Evolutionary conservation across 2,329 filamentous ascomycete genomes (phyloP).

Genomic region (Fusarium torulosum): DNA sequence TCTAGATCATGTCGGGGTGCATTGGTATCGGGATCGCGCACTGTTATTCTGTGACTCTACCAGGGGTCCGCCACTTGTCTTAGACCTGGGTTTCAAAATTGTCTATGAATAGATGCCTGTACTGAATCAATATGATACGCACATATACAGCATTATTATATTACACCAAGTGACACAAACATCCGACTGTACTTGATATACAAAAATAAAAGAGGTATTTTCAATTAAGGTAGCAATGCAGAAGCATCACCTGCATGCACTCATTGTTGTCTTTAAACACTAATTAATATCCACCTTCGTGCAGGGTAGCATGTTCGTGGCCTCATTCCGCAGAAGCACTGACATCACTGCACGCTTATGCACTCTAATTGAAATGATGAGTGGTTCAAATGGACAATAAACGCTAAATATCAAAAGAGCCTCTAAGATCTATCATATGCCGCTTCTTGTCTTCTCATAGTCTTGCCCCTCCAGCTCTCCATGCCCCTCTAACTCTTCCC

Average conservation of each 20-base stretch:
- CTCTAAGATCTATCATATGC: constrained; percentile 22
- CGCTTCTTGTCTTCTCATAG: constrained; percentile 39
- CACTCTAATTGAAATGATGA: constrained; percentile 4
- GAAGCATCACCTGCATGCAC: constrained; percentile 16
- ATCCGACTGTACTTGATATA: neutral
- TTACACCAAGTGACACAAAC: constrained; percentile 2
- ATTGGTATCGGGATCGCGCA: constrained; percentile 20
- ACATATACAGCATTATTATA: constrained; percentile 15
- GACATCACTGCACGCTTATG: constrained; percentile 20
- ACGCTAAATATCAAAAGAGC: constrained; percentile 18
- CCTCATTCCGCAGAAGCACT: constrained; percentile 21
- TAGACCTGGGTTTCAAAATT: constrained; percentile 23
- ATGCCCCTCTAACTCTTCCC: constrained; percentile 52
- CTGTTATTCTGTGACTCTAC: constrained; percentile 7
- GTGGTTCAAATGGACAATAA: constrained; percentile 10
- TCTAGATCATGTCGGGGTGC: constrained; percentile 11
- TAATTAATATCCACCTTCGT: constrained; percentile 20
- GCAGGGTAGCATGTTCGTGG: constrained; percentile 31
- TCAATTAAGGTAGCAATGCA: neutral
- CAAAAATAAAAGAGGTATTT: neutral
- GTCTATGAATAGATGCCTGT: constrained; percentile 28
- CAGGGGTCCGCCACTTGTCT: constrained; percentile 33
- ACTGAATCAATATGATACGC: constrained; percentile 7
- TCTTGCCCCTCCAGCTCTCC: constrained; percentile 54
- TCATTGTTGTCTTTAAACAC: constrained; percentile 12